These are phyloP conservation scores for Alisma plantagoaquatica DNA, from an alignment of 106 monocot genomes.

Conservation along the genomic window DNA sequence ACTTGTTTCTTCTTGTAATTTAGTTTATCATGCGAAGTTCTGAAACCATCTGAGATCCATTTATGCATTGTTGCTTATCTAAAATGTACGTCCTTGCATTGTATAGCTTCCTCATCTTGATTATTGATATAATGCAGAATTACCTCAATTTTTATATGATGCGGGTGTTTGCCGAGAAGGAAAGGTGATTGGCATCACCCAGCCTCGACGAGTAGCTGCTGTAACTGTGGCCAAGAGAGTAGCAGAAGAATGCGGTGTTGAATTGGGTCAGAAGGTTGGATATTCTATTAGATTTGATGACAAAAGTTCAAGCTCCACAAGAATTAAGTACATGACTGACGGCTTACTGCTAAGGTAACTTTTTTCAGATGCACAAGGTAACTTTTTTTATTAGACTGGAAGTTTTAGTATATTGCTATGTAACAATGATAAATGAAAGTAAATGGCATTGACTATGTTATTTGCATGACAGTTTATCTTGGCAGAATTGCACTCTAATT, in stretches of 20 bases:
- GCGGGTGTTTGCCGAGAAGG: constrained; percentile 68
- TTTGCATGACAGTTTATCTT: too few species aligned
- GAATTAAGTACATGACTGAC: constrained; percentile 99
- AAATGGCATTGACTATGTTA: too few species aligned
- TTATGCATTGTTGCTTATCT: background rate
- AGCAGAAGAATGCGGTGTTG: constrained; percentile 82
- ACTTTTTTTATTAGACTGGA: too few species aligned
- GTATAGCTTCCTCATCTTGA: too few species aligned
- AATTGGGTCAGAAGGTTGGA: constrained; percentile 84
- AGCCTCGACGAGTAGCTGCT: constrained; percentile 92
- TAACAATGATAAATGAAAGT: too few species aligned
- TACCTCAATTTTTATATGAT: constrained; percentile 84
- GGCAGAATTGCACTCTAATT: too few species aligned
- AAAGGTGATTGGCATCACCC: constrained; percentile 86
- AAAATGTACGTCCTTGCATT: background rate
- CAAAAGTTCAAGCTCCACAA: constrained; percentile 59
- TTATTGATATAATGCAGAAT: constrained; percentile 61
- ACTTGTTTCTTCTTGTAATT: background rate
- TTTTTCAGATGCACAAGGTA: too few species aligned
- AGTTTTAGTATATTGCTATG: too few species aligned
- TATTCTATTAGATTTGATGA: constrained; percentile 97
- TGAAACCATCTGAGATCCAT: background rate
- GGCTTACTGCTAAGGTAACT: constrained; percentile 84
- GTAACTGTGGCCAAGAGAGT: constrained; percentile 96
- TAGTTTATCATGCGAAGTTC: background rate